Conservation (phyloP, 495 filamentous ascomycete species). For the Xylaria intraflava region DNA sequence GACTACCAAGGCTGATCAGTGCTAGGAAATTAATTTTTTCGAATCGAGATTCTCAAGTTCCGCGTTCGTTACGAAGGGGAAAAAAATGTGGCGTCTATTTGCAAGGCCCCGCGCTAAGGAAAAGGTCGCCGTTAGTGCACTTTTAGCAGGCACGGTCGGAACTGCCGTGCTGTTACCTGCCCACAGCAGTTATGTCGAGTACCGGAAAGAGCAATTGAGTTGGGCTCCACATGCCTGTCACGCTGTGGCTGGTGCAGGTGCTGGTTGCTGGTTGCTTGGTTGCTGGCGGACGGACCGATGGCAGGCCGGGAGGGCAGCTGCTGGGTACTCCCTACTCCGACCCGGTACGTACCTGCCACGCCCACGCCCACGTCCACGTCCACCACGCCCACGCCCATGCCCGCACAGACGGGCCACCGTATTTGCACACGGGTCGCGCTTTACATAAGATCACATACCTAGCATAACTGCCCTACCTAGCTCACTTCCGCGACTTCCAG, state of each 20-base stretch:
- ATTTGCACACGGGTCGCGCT: too few species aligned
- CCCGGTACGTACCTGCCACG: too few species aligned
- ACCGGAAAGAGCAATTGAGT: slow-evolving; percentile 7
- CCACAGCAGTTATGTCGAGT: too few species aligned
- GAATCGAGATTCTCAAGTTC: slow-evolving; percentile 6
- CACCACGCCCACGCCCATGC: too few species aligned
- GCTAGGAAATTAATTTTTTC: slow-evolving; percentile 8
- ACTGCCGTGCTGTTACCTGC: slow-evolving; percentile 1
- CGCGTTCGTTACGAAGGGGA: slow-evolving; percentile 4
- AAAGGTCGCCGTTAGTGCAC: slow-evolving; percentile 9
- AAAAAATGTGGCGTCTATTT: slow-evolving; percentile 16
- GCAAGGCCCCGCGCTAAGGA: slow-evolving; percentile 15
- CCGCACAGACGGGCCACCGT: too few species aligned
- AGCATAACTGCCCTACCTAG: too few species aligned
- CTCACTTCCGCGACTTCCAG: too few species aligned
- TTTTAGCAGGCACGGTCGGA: not conserved
- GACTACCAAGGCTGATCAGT: not conserved
- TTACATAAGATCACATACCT: too few species aligned
- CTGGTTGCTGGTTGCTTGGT: slow-evolving; percentile 1
- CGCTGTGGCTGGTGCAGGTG: slow-evolving; percentile 13
- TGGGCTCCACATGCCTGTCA: not conserved
- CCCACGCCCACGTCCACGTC: too few species aligned
- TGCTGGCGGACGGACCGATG: slow-evolving; percentile 9
- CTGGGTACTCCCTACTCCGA: too few species aligned
- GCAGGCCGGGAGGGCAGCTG: not conserved